phyloP scores from a whole-genome alignment of 2,329 filamentous ascomycete species.

The Paramyrothecium sp. region DNA sequence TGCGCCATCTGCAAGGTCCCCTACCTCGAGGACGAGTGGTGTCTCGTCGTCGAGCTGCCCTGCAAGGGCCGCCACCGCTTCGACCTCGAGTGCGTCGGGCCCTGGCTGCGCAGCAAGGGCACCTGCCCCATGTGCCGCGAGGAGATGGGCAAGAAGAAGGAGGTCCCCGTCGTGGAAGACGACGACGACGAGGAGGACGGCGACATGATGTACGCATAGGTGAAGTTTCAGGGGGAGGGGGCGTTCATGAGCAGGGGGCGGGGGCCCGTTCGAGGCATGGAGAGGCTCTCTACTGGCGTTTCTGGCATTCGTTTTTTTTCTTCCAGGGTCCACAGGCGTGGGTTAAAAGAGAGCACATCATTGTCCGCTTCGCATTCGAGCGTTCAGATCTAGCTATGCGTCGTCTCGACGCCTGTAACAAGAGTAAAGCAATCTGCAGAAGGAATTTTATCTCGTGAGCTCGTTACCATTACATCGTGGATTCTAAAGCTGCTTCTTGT shows the following conservation, averaged over 20 bases:
- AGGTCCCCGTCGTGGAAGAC: constrained; percentile 41
- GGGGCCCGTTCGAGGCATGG: too few relatives aligned
- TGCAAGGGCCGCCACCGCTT: constrained; percentile 59
- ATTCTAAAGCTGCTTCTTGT: background rate
- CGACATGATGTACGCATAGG: constrained; percentile 43
- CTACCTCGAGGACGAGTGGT: constrained; percentile 61
- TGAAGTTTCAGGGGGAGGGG: background rate
- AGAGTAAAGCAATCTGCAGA: background rate
- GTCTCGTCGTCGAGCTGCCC: constrained; percentile 62
- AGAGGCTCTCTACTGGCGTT: too few relatives aligned
- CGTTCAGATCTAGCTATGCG: background rate
- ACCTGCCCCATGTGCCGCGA: constrained; percentile 63
- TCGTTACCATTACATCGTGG: background rate
- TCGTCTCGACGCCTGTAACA: background rate
- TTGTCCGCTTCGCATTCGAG: background rate
- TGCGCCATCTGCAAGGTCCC: constrained; percentile 64
- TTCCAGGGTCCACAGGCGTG: background rate
- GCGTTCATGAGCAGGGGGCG: background rate
- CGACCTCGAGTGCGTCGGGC: constrained; percentile 66
- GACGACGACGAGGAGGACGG: constrained; percentile 54
- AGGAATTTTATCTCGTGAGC: background rate
- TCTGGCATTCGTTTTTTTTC: too few relatives aligned
- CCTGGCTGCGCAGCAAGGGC: constrained; percentile 64
- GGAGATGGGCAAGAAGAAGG: constrained; percentile 56
- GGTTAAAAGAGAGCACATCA: background rate